phyloP scores from a whole-genome alignment of 192 early-diverging fungal genomes.

The Coemansia sp. region DNA sequence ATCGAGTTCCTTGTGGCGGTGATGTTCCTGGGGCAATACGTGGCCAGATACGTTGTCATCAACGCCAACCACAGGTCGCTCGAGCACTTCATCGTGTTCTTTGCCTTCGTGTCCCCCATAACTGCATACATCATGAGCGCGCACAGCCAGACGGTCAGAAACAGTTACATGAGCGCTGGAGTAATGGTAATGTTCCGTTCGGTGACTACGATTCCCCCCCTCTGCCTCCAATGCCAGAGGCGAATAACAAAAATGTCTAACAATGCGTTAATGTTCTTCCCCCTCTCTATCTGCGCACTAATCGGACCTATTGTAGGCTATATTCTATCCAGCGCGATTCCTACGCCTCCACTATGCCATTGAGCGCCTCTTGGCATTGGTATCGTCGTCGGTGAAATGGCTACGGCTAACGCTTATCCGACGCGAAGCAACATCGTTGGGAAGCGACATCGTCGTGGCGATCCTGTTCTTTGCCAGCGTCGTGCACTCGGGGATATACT shows the following conservation, averaged over 20 bases:
- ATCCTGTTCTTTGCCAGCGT: conserved; percentile 46
- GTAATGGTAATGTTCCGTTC: conserved; percentile 34
- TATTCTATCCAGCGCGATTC: conserved; percentile 55
- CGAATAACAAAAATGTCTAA: background rate
- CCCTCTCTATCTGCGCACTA: background rate
- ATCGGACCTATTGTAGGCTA: conserved; percentile 18
- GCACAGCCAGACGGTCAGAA: conserved; percentile 18
- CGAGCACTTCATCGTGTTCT: conserved; percentile 40
- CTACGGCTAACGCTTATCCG: conserved; percentile 34
- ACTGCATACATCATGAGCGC: conserved; percentile 34
- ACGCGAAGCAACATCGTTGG: conserved; percentile 36
- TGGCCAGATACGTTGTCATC: conserved; percentile 41
- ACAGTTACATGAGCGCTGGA: conserved; percentile 54
- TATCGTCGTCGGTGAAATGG: conserved; percentile 13
- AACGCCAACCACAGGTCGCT: conserved; percentile 36
- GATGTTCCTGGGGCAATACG: conserved; percentile 36
- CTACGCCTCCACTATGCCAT: conserved; percentile 42
- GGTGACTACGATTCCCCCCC: too few species aligned
- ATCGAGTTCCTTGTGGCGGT: conserved; percentile 39
- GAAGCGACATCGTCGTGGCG: conserved; percentile 41
- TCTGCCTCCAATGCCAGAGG: too few species aligned
- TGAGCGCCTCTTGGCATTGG: conserved; percentile 29
- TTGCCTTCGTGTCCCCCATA: conserved; percentile 40
- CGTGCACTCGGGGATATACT: conserved; percentile 52
- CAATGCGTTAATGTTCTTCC: background rate